Percentiles rank a stretch among this genome's conserved stretches.
Conservation (phyloP, 1,284 basidiomycete species). For the Ceratobasidium sp. region DNA sequence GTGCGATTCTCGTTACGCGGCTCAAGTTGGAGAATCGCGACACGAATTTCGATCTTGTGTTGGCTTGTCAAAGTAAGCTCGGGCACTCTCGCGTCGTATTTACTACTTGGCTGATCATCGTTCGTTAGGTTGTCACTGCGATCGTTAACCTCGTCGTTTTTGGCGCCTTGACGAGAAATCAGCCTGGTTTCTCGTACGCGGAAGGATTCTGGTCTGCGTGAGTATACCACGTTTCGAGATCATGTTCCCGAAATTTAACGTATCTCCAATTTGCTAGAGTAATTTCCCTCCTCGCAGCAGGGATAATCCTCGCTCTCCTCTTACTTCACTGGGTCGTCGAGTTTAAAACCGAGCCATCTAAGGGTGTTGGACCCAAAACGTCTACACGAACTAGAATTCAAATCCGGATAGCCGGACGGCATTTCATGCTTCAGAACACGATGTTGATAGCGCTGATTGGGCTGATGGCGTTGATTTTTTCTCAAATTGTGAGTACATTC, state of each 20-base stretch:
- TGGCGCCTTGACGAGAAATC: slow-evolving; percentile 55
- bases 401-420: slow-evolving; percentile 56
- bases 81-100: neutral
- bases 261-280: slow-evolving; percentile 52
- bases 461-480: slow-evolving; percentile 49
- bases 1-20: slow-evolving; percentile 58
- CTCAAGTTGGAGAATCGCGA: slow-evolving; percentile 55
- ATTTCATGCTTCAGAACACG: slow-evolving; percentile 61
- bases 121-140: slow-evolving; percentile 54
- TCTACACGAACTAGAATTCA: slow-evolving; percentile 51
- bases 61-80: slow-evolving; percentile 60
- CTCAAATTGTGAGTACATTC: slow-evolving; percentile 47
- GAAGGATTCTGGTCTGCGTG: slow-evolving; percentile 62
- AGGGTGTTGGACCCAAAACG: slow-evolving; percentile 22
- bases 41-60: slow-evolving; percentile 56
- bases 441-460: slow-evolving; percentile 57
- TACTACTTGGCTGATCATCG: neutral
- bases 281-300: slow-evolving; percentile 57
- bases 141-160: slow-evolving; percentile 59
- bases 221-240: slow-evolving; percentile 44
- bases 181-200: slow-evolving; percentile 54
- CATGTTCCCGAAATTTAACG: neutral
- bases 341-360: slow-evolving; percentile 49
- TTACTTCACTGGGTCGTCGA: slow-evolving; percentile 57
- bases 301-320: slow-evolving; percentile 57